Evolutionary conservation across 176 grass and related monocot species (phyloP).

Genomic region (Phyllostachys edulis): DNA sequence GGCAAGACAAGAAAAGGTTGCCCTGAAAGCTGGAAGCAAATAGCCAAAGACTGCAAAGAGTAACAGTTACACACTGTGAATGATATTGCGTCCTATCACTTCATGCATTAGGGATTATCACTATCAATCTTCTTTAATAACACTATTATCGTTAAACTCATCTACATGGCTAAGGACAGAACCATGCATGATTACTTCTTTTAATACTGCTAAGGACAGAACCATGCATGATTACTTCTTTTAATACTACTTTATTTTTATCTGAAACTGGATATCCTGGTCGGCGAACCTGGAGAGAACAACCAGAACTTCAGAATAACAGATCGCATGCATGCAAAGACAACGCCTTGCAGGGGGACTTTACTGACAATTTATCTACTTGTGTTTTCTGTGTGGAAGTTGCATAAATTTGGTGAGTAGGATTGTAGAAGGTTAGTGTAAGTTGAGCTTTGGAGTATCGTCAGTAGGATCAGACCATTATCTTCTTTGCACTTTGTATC

Average conservation of each 20-base stretch:
- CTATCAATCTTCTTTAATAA: neutral
- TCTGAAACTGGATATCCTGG: neutral
- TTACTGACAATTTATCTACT: neutral
- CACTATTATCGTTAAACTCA: neutral
- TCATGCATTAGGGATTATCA: neutral
- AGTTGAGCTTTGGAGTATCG: neutral
- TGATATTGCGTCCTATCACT: neutral
- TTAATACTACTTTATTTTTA: neutral
- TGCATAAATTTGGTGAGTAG: neutral
- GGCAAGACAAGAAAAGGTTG: neutral
- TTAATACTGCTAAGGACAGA: neutral
- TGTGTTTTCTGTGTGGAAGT: neutral
- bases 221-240: neutral
- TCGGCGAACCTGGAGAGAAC: neutral
- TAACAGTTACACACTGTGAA: neutral
- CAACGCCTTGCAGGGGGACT: neutral
- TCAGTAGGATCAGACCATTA: neutral
- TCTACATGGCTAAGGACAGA: neutral
- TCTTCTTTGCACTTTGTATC: neutral
- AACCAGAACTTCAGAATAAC: neutral
- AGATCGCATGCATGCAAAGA: neutral
- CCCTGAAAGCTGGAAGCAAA: neutral
- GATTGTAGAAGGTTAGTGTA: neutral
- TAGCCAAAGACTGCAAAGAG: neutral
- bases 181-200: neutral